Conservation (phyloP, 2,329 filamentous ascomycete species). For the Fusarium equiseti region DNA sequence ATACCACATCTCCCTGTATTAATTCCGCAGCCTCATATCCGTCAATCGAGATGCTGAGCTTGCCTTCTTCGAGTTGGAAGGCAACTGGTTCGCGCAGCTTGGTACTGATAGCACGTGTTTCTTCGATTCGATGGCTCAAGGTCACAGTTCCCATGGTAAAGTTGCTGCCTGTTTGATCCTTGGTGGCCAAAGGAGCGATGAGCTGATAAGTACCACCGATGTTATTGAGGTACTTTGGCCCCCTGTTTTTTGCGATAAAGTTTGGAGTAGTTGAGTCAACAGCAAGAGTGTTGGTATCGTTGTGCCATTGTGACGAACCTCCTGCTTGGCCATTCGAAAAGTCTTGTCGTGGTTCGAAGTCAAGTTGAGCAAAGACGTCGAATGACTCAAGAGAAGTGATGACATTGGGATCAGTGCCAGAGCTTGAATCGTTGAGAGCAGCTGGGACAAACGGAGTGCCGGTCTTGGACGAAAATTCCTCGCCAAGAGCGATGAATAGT, state of each 20-base stretch:
- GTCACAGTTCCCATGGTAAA: slow-evolving; percentile 1
- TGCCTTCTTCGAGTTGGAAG: slow-evolving; percentile 2
- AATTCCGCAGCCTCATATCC: not conserved
- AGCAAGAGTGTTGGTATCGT: not conserved
- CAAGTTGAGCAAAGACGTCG: not conserved
- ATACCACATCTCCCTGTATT: not conserved
- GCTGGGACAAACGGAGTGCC: not conserved
- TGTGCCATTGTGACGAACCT: not conserved
- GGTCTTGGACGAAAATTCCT: not conserved
- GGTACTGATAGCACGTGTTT: not conserved
- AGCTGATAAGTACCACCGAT: not conserved
- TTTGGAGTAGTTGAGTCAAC: not conserved
- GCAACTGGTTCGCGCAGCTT: not conserved
- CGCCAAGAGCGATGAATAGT: not conserved
- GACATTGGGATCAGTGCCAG: not conserved
- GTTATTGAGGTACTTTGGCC: not conserved
- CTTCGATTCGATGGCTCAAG: not conserved
- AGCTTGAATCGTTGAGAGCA: slow-evolving; percentile 1
- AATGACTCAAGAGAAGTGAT: not conserved
- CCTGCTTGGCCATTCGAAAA: not conserved
- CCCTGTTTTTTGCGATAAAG: not conserved
- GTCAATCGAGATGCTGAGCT: not conserved
- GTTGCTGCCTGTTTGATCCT: not conserved
- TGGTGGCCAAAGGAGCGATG: not conserved
- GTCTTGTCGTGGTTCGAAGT: not conserved